Evolutionary conservation across 2,329 filamentous ascomycete genomes (phyloP), one percentile per base, ranked within the genome.

Genomic region (Fusarium sororula): DNA sequence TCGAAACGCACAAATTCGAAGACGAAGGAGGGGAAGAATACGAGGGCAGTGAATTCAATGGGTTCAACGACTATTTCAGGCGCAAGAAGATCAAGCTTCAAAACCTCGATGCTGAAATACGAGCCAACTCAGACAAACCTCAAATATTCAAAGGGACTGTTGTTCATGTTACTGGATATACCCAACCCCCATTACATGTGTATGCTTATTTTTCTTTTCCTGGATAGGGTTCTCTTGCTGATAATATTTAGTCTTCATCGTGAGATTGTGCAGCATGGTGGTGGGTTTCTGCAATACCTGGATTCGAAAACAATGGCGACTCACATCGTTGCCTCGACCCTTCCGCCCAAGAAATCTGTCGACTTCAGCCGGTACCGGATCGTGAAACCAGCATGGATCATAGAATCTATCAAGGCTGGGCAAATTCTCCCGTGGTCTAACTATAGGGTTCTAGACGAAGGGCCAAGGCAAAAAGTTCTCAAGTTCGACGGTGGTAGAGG

Each of bases 71-170:
- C 79, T 99, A 98, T 82, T 97, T 98, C 81, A 89, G 95, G 56
- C 92, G 95, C 63, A 99, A 99, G 86, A 98, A 97, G 87, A 91
- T 98, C 82, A 99, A 99, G 81, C 88, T 99, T 7, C 96, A 98
- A 82, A 99, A 99, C 79, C 89, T 96, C 37, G 96, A 99, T 83
- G 91, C 91, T 14, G 90, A 97, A 61, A 86, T 97, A 50, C 91
- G 96, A 66, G 88, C 92, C 38, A 85, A 90, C 8, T 83, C 85
- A 1, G 91, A 92, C 74, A 94, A 93, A 73, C 94, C 95, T 15
- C 90, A 90, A 70, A 94, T 99, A 59, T 99, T 99, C 86, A 94
- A 92, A 75, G 95, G 94, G 2, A 88, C 98, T 14, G 95, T 98
- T 18, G 94, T 92, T 15, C 94, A 98, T 82, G 93, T 99, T 30